phyloP scores from a whole-genome alignment of 2,329 filamentous ascomycete species.

The Clarireedia sp. region DNA sequence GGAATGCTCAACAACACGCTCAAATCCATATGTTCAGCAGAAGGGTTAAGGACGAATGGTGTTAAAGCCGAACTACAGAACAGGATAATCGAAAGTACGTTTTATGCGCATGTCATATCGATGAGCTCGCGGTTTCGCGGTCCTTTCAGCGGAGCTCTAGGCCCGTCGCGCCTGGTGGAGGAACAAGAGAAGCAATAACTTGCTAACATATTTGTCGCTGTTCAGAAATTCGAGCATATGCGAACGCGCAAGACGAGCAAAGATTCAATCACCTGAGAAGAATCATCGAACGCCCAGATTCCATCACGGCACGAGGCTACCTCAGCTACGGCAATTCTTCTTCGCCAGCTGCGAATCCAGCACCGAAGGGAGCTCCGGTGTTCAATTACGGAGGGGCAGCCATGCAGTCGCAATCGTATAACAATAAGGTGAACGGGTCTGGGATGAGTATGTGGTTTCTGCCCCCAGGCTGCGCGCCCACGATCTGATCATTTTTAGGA shows the following conservation, averaged over 20 bases:
- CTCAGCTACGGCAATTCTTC: conserved; percentile 9
- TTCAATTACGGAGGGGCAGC: background rate
- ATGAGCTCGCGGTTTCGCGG: background rate
- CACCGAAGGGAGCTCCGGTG: background rate
- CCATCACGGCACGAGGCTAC: background rate
- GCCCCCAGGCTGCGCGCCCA: background rate
- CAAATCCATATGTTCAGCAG: conserved; percentile 53
- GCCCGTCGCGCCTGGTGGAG: background rate
- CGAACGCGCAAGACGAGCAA: conserved; percentile 15
- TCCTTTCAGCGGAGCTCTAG: background rate
- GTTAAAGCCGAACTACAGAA: conserved; percentile 77
- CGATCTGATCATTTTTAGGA: conserved; percentile 18
- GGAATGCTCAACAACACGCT: conserved; percentile 27
- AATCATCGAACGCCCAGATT: conserved; percentile 22
- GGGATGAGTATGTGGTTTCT: conserved; percentile 8
- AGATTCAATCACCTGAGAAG: conserved; percentile 23
- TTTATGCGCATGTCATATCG: background rate
- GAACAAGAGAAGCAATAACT: background rate
- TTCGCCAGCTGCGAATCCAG: conserved; percentile 14
- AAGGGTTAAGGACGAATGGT: conserved; percentile 70
- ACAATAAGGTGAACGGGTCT: background rate
- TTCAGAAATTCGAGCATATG: conserved; percentile 20
- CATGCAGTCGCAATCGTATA: conserved; percentile 8
- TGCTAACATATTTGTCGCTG: conserved; percentile 5
- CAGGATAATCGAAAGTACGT: conserved; percentile 72